Base-by-base conservation (phyloP, 805 yeast genomes). In the Lipomyces yamadae region DNA sequence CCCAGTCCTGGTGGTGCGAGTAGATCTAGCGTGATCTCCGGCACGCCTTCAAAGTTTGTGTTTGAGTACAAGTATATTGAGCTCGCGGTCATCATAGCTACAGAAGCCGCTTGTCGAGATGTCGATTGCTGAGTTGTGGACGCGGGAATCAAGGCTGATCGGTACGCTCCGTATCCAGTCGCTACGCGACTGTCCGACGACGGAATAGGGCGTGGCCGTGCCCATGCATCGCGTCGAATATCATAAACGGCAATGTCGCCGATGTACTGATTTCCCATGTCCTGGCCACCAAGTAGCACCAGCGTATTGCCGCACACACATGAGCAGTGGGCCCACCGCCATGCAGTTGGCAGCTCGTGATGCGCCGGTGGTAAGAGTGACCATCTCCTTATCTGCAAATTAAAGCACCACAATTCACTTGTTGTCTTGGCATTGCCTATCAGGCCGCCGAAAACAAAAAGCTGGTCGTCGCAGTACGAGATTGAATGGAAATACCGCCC, bases 251-350 rank as follows among this genome's bases (percentile, higher is more conserved):
- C 57, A 8, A 62, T 53, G 45, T 70, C 67, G 29, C 50, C 56
- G 15, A 69, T 45, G 50, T 69, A 69, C 11, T 55, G 32, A 5
- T 65, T 63, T 32, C 62, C 64, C 15, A 54, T 57, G 55, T 70
- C 72, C 56, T 70, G 70, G 8, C 72, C 72, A n/a, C 72, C 72
- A 24, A 64, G 37, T 5, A 70, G 59, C 37, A 69, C 57, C 6
- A 70, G 56, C 50, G 58, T 32, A 24, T 35, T 42, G n/a, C 61
- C 70, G n/a, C 62, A 52, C 8, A 70, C 67, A 11, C 56, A 61
- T 6, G 62, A 56, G 33, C 64, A 55, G 34, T 70, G 72, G n/a
- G 70, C 72, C 63, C 70, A 67, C 3, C 70, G 59, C 13, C 58
- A 66, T 8, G 15, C 18, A 7, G 59, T 24, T 4, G 54, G 60